phyloP scores from a whole-genome alignment of 192 early-diverging fungal genomes.

The Gryganskiella cystojenkinii region DNA sequence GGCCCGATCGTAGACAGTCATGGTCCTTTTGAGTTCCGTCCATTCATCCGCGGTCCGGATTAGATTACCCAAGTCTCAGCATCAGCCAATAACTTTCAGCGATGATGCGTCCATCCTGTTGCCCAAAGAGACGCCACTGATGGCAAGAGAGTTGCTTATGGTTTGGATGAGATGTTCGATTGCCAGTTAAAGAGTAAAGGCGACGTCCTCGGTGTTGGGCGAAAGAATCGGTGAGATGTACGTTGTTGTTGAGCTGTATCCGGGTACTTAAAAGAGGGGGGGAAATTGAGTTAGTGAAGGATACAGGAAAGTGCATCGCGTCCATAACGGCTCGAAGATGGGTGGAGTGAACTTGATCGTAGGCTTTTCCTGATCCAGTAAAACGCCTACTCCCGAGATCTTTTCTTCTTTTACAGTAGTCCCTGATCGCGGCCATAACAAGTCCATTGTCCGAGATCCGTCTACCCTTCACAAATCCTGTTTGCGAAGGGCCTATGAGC shows the following conservation, averaged over 20 bases:
- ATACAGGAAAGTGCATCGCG: too few relatives aligned
- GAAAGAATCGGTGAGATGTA: too few relatives aligned
- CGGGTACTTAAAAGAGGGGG: too few relatives aligned
- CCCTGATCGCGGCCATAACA: background rate
- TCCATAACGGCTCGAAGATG: too few relatives aligned
- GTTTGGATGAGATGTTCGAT: constrained; percentile 33
- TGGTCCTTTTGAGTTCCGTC: background rate
- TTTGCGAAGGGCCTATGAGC: constrained; percentile 6
- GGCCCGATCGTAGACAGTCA: constrained; percentile 11
- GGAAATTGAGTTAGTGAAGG: too few relatives aligned
- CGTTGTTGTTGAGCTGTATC: too few relatives aligned
- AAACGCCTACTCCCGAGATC: too few relatives aligned
- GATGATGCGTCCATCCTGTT: background rate
- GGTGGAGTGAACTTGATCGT: too few relatives aligned
- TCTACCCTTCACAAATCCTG: constrained; percentile 12
- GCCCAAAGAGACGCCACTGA: background rate
- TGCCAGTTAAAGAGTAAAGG: constrained; percentile 40
- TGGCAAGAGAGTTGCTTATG: background rate
- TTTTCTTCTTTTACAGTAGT: too few relatives aligned
- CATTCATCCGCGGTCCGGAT: constrained; percentile 9
- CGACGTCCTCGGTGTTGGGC: too few relatives aligned
- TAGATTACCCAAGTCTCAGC: constrained; percentile 16
- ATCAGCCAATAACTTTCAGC: constrained; percentile 23
- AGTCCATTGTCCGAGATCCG: constrained; percentile 24
- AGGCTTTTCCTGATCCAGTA: too few relatives aligned